Evolutionary conservation across 306 rosid species (phyloP).

Genomic region (Vicia sativa): DNA sequence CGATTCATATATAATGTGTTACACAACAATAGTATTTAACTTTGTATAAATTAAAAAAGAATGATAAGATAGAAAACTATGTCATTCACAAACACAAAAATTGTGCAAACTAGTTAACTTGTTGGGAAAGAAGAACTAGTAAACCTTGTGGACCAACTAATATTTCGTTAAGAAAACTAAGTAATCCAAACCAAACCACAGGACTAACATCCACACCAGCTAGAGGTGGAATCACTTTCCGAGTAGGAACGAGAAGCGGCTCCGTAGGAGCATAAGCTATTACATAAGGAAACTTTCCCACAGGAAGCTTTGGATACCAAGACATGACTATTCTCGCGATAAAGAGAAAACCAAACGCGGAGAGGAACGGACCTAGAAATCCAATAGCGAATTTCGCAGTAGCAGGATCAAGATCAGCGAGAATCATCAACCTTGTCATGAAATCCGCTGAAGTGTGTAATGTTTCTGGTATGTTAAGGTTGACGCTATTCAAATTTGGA

Average conservation of each 20-base stretch:
- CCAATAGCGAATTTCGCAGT: conserved; percentile 75
- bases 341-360: conserved; percentile 72
- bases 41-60: not conserved
- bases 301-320: conserved; percentile 92
- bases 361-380: conserved; percentile 78
- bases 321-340: conserved; percentile 87
- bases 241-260: conserved; percentile 72
- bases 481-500: conserved; percentile 32
- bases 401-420: conserved; percentile 81
- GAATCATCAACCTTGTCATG: conserved; percentile 43
- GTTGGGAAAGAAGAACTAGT: conserved; percentile 87
- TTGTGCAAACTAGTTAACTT: conserved; percentile 50
- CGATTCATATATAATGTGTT: not conserved
- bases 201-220: conserved; percentile 96
- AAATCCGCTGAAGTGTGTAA: conserved; percentile 42
- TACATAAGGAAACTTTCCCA: conserved; percentile 82
- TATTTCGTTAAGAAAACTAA: conserved; percentile 90
- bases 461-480: conserved; percentile 37
- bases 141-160: conserved; percentile 97
- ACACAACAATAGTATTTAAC: too few relatives aligned
- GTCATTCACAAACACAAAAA: conserved; percentile 26
- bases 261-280: conserved; percentile 94
- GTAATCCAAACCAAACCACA: conserved; percentile 90
- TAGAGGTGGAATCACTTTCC: conserved; percentile 88
- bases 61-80: conserved; percentile 26